Conservation (phyloP, 2,329 filamentous ascomycete species). For the Pseudogymnoascus sp. region DNA sequence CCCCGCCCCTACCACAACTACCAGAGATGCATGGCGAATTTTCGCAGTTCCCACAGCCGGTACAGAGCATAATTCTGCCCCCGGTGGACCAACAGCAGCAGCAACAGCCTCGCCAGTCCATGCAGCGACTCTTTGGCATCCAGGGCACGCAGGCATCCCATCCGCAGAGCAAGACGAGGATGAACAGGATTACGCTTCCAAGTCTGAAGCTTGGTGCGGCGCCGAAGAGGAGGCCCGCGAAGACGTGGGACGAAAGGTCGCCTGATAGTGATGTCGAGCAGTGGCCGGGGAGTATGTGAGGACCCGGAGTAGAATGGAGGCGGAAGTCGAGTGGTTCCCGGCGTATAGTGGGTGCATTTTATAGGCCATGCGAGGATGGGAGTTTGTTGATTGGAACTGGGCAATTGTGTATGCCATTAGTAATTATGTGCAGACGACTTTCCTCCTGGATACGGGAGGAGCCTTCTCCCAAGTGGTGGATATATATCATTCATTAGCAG, state of each 20-base stretch:
- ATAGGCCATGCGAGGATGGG: neutral
- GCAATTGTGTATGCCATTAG: neutral
- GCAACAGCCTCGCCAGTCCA: neutral
- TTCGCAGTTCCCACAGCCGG: neutral
- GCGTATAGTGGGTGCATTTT: conserved; percentile 1
- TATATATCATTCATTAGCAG: neutral
- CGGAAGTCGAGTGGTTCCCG: neutral
- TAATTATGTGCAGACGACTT: neutral
- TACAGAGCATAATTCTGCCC: neutral
- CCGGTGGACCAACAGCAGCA: neutral
- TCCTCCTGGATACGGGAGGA: neutral
- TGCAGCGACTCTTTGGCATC: neutral
- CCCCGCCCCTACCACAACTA: neutral
- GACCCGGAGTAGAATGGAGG: neutral
- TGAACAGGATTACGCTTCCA: neutral
- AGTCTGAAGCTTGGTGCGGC: neutral
- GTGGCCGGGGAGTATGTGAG: conserved; percentile 4
- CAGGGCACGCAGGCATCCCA: neutral
- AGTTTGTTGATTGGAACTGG: neutral
- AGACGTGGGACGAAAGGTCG: neutral
- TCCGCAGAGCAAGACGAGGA: neutral
- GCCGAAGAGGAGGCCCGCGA: neutral
- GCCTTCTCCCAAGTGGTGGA: neutral
- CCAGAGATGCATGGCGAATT: neutral
- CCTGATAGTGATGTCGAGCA: neutral